Evolutionary conservation across 257 asterid genomes (phyloP), one percentile per base, ranked within the genome.

Genomic region (Mentha longifolia): DNA sequence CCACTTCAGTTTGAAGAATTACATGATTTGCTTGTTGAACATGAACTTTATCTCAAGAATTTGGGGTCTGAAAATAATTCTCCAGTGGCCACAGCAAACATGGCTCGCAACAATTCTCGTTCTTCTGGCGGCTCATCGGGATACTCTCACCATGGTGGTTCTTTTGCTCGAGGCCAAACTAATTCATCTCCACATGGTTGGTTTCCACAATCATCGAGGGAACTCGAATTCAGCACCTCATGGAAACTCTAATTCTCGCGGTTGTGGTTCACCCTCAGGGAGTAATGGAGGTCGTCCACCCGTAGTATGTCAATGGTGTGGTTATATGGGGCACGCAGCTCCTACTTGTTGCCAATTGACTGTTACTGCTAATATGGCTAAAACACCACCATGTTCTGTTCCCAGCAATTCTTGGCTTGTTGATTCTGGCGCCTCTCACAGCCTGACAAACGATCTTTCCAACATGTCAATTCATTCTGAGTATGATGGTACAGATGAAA

Each of bases 291-390:
- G 39, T 35, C 8, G 39, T 35, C 1, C 39, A 14, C 22, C 43
- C n/a, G 17, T 35, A 13, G 30, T 61, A 7, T 61, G 49, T 16
- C 66, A 61, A 37, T 61, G 47, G 49, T 61, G 49, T 16, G 66
- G 47, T 7, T 15, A 35, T 11, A 4, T 0, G 1, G 30, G 49
- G 20, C 66, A 61, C 9, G 30, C 30, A 6, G n/a, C 66, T 3
- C 28, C 15, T 4, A 37, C 49, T 0, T 61, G 66, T 16, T 10
- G 30, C 16, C 49, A 43, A 3, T 10, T 42, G 47, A 42, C 6
- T 42, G 14, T 3, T 42, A 42, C 12, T 42, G 14, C 12, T 42
- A 42, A 42, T 42, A 7, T 11, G 0, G 47, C 47, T 42, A 35
- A 35, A 35, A 35, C 39, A 35, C 39, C 8, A 5, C 8, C 8